Evolutionary conservation across 2,329 filamentous ascomycete species (phyloP), one percentile per base, ranked within the genome.

Genomic region (Hyphodiscus sp.): DNA sequence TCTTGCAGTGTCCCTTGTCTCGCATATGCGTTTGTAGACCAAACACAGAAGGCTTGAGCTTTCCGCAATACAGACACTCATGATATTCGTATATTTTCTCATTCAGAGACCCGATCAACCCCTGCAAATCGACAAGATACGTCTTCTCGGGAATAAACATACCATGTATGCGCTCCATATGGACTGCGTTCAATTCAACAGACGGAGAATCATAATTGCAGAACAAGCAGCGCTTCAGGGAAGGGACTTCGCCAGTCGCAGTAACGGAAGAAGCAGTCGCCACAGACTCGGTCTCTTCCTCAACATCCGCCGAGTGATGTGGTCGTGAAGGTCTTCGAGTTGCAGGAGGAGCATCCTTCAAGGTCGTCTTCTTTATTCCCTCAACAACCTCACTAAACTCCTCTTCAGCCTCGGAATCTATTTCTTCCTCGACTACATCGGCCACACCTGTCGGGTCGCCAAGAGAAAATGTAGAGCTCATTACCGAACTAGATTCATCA

Each of bases 1-100:
- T 95, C 80, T 91, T 96, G 79, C 92, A 97, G 72, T 99, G 94
- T 0, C 90, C 87, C 68, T 91, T 92, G 69, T 99, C 94, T 45
- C 90, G 85, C 94, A 99, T 99, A 69, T 99, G 94, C 0, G 91
- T 96, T 68, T 96, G 91, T 23, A 91, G 83, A 18, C 89, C 92
- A 53, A 85, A 83, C 0, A 87, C 78, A 13, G 85, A 91, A 58
- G 85, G 82, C 67, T 94, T 89, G 44, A 86, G 71, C 70, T 94
- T 95, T 67, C 88, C 86, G 68, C 94, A 99, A 67, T 85, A 91
- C 46, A 99, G 71, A 69, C 94, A 99, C 69, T 95, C 86, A 67
- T 90, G 83, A 57, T 86, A 82, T 55, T 90, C 81, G 57, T 85
- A 80, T 42, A 99, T 85, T 62, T 91, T 95, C 59, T 85, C 78